These are phyloP conservation scores for Neofusicoccum ribis DNA, from an alignment of 2,329 filamentous ascomycete species.

Conservation along the genomic window DNA sequence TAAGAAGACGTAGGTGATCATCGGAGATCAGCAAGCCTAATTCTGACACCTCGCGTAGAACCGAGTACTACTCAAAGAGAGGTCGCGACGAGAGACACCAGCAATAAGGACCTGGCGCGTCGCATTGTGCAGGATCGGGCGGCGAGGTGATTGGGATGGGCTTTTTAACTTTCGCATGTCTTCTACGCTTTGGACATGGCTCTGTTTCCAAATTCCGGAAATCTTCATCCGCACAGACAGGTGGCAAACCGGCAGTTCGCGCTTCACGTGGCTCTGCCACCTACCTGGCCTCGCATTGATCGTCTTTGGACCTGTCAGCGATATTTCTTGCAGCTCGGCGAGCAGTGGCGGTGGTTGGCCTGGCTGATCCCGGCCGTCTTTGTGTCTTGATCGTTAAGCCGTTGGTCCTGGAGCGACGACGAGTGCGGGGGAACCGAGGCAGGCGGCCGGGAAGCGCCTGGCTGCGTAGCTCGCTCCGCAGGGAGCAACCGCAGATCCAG, in stretches of 20 bases:
- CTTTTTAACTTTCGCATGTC: neutral
- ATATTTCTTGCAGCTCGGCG: neutral
- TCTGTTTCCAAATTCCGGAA: neutral
- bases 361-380: neutral
- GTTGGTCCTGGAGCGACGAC: neutral
- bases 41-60: neutral
- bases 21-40: neutral
- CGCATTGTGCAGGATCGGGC: neutral
- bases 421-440: constrained; percentile 12
- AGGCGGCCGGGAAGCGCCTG: neutral
- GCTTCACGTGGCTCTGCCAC: neutral
- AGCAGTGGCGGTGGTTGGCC: neutral
- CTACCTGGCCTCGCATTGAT: neutral
- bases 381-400: neutral
- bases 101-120: neutral
- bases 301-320: neutral
- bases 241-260: neutral
- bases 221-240: neutral
- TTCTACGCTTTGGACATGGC: neutral
- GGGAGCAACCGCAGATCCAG: neutral
- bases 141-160: neutral
- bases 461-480: neutral
- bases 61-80: constrained; percentile 2
- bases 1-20: constrained; percentile 36
- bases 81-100: neutral